Evolutionary conservation across 768 basidiomycete genomes (phyloP), one percentile per base, ranked within the genome.

Genomic region (Lyophyllum shimeji): DNA sequence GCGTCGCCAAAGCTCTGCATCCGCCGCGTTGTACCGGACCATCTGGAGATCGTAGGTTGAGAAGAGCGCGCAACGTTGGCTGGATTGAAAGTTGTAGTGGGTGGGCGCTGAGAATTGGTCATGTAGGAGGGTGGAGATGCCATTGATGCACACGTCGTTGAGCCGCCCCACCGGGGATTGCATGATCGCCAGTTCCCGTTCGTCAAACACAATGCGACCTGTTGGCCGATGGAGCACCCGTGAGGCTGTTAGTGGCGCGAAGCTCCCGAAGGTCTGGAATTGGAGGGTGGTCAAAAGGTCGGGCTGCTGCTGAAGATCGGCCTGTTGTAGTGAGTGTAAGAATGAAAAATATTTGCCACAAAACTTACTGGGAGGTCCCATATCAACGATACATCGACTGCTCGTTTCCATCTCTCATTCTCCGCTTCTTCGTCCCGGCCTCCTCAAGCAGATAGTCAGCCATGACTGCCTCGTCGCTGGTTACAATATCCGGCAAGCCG

Each of bases 101-200:
- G n/a, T 42, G 15, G 33, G 46, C 1, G 39, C 37, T 4, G 39
- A 40, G n/a, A 40, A 40, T 4, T 3, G 15, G 3, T 9, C 7
- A 42, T 56, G 63, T 2, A 74, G 56, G 1, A 68, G 27, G 0
- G 56, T 46, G 0, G 69, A 66, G 20, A 62, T 24, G 0, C 62
- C 67, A 25, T 71, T 70, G 13, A 74, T 44, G 34, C 66, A 69
- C 6, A 50, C 53, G 25, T 67, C 61, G 24, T 68, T 71, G 9
- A 72, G 63, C 0, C 59, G 46, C n/a, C n/a, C 2, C 15, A 13
- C 3, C 3, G 7, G 6, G 15, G 39, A n/a, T 18, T 40, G 4
- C 39, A 40, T 40, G 17, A 40, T 40, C 3, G 2, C 3, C 2
- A 40, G 39, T 2, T 40, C 39, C 17, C 4, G 2, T 3, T 2